These are phyloP conservation scores for Rosa lucieae DNA, from an alignment of 306 rosid genomes.

Conservation along the genomic window DNA sequence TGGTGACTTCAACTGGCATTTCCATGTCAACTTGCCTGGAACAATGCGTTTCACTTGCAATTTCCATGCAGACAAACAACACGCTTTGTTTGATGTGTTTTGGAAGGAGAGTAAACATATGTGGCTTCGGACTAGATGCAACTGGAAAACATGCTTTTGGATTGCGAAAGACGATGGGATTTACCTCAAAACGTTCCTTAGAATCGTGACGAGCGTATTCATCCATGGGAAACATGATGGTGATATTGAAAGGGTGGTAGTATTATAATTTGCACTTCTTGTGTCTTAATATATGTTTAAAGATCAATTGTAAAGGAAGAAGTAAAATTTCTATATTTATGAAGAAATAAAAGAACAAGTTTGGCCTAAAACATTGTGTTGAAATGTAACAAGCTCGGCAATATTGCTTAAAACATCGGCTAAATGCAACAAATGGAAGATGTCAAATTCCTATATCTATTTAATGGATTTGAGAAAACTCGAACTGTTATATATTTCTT, in stretches of 20 bases:
- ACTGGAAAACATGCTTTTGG: slow-evolving; percentile 6
- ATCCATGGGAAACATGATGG: not conserved
- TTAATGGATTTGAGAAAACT: not conserved
- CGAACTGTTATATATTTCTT: not conserved
- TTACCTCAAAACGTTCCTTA: not conserved
- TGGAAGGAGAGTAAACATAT: not conserved
- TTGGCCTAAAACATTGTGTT: not conserved
- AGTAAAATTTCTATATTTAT: not conserved
- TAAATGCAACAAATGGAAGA: too few relatives aligned
- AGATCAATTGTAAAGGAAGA: not conserved
- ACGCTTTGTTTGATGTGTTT: not conserved
- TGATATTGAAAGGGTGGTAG: not conserved
- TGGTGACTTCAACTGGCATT: slow-evolving; percentile 12
- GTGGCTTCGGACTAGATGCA: slow-evolving; percentile 17
- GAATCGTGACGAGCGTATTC: not conserved
- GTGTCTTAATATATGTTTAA: too few relatives aligned
- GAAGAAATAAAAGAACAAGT: too few relatives aligned
- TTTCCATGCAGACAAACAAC: not conserved
- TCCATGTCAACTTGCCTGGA: slow-evolving; percentile 7
- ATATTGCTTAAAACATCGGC: too few relatives aligned
- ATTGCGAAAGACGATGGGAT: slow-evolving; percentile 25
- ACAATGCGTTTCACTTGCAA: slow-evolving; percentile 28
- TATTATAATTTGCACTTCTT: too few relatives aligned
- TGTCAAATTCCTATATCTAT: too few relatives aligned
- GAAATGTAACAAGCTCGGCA: not conserved